Evolutionary conservation across 129 eudicot species (phyloP).

Genomic region (Rutidosis leptorrhynchoides): DNA sequence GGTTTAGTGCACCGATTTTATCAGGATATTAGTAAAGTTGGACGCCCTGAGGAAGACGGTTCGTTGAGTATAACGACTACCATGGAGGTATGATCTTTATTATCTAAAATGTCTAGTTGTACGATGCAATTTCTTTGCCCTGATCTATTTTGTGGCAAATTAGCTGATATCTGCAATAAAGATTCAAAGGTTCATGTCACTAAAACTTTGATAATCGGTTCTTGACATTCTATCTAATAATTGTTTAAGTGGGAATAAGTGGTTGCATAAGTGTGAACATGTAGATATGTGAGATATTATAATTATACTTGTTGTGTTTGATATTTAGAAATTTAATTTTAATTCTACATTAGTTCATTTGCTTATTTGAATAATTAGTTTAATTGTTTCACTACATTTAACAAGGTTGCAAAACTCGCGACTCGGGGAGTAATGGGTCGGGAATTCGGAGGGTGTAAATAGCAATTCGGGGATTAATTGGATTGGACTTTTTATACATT

Average conservation of each 20-base stretch:
- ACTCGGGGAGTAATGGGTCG: too few relatives aligned
- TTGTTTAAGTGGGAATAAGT: not conserved
- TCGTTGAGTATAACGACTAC: slow-evolving; percentile 65
- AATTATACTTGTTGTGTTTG: not conserved
- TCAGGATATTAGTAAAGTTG: slow-evolving; percentile 79
- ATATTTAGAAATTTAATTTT: too few relatives aligned
- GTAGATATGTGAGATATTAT: not conserved
- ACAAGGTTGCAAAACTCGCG: too few relatives aligned
- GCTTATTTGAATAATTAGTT: not conserved
- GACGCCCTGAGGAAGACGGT: slow-evolving; percentile 84
- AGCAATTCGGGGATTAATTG: too few relatives aligned
- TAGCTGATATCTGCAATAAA: not conserved
- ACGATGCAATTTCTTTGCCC: not conserved
- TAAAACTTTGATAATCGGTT: not conserved
- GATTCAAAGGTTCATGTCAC: not conserved
- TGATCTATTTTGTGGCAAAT: not conserved
- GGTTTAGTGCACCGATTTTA: slow-evolving; percentile 67
- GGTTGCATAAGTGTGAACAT: not conserved
- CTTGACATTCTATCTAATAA: not conserved
- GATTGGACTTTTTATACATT: too few relatives aligned
- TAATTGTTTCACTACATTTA: not conserved
- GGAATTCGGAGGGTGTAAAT: too few relatives aligned
- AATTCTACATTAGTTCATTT: not conserved
- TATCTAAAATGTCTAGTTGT: not conserved
- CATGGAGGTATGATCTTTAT: slow-evolving; percentile 54